Evolutionary conservation across 1,284 basidiomycete species (phyloP), one percentile per base, ranked within the genome.

Genomic region (Vanrija pseudolonga): DNA sequence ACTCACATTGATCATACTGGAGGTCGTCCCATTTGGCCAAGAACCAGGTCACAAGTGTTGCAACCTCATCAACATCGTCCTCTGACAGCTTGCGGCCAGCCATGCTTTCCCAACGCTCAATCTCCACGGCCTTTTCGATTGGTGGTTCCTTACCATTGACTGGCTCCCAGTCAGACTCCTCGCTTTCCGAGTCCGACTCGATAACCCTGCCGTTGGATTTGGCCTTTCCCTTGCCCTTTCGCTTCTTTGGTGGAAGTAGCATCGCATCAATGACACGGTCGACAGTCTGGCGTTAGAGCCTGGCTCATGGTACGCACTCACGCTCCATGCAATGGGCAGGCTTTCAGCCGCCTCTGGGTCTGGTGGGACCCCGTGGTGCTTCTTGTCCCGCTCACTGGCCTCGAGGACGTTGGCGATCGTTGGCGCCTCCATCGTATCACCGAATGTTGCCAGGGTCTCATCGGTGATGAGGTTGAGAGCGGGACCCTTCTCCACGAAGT

Each of bases 11-110:
- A 32, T 92, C 89, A 62, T 97, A 96, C 24, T 87, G 85, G 42
- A 95, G 79, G 62, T 94, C 91, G 37, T 86, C 80, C 90, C 92
- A 97, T 74, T 96, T 97, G 62, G 90, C 66, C 39, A 65, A 66
- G 42, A 63, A 67, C 75, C 75, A 77, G 3, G 65, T 66, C 6
- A 76, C 66, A 37, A 62, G 47, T 0, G 57, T 56, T 0, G 68
- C 66, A 17, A 91, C 82, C 41, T 81, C 73, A 23, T 83, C 77
- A 18, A 84, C 81, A 62, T 88, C 80, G 2, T 81, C 74, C 45
- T 77, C 70, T 6, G 69, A 72, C n/a, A 91, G 74, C 19, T 69
- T 66, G 26, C 75, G 53, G 7, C 77, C 72, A 41, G 78, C 79
- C 49, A 79, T 76, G 17, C 66, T 62, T 67, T 88, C 83, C 81